Conservation (phyloP, 495 filamentous ascomycete species). For the Thozetella sp. region DNA sequence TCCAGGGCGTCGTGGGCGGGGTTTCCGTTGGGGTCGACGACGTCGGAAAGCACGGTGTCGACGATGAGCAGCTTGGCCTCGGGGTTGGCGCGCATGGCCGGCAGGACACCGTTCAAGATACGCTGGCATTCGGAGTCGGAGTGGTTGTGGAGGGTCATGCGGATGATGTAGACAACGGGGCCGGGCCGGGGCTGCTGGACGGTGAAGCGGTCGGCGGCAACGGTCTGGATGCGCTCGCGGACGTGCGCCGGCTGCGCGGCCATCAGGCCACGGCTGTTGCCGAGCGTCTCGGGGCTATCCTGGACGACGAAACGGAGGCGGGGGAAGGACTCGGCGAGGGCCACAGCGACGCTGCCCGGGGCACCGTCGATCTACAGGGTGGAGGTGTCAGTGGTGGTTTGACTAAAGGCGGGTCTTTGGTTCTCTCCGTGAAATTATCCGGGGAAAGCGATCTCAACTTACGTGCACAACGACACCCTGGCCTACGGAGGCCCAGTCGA, state of each 20-base stretch:
- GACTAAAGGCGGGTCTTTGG: background rate
- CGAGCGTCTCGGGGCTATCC: constrained; percentile 12
- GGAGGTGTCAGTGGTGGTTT: background rate
- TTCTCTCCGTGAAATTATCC: background rate
- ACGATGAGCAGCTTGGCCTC: background rate
- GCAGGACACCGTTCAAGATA: background rate
- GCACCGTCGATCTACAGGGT: constrained; percentile 14
- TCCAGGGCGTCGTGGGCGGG: background rate
- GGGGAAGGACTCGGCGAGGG: constrained; percentile 26
- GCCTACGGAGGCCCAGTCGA: background rate
- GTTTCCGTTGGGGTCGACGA: background rate
- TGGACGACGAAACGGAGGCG: constrained; percentile 28
- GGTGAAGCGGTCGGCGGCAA: background rate
- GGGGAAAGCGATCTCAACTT: background rate
- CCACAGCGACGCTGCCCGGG: constrained; percentile 23
- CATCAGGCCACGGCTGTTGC: background rate
- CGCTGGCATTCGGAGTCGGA: background rate
- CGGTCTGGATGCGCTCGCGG: background rate
- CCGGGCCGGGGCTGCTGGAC: background rate
- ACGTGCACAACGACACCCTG: background rate
- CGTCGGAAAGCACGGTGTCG: background rate
- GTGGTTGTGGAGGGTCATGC: background rate
- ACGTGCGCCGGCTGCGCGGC: background rate
- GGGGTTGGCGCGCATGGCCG: background rate
- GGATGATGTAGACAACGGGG: background rate